Evolutionary conservation across 2,329 filamentous ascomycete genomes (phyloP).

Genomic region (Sporothrix humicola): DNA sequence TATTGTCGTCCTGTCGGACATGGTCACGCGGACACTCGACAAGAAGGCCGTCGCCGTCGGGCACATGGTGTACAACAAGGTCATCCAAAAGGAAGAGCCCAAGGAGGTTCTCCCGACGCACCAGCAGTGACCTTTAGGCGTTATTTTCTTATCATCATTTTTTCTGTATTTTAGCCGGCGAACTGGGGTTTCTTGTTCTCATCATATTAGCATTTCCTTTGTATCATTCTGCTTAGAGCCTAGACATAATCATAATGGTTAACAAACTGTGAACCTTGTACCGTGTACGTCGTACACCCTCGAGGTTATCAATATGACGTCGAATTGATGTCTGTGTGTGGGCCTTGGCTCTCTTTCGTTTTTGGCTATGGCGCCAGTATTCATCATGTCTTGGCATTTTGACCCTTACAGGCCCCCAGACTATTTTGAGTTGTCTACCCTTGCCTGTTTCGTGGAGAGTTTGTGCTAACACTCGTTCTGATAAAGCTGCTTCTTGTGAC

Average conservation of each 20-base stretch:
- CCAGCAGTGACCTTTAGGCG: no score
- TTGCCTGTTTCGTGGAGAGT: neutral
- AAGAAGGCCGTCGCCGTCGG: conserved; percentile 61
- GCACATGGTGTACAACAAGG: conserved; percentile 57
- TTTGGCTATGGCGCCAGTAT: no score
- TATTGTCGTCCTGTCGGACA: conserved; percentile 60
- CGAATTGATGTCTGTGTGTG: no score
- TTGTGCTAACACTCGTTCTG: neutral
- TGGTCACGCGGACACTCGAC: conserved; percentile 63
- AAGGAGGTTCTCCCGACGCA: conserved; percentile 16
- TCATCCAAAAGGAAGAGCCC: conserved; percentile 14
- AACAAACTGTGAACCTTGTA: neutral
- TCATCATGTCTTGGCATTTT: neutral
- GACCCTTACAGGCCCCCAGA: neutral
- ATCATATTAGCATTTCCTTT: no score
- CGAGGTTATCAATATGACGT: no score
- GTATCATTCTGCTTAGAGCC: no score
- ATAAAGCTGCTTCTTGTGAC: neutral
- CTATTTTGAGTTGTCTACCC: neutral
- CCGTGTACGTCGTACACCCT: no score
- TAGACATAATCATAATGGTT: neutral
- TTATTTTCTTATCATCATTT: no score
- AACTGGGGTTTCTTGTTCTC: neutral
- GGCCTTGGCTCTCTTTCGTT: no score
- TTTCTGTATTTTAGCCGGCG: conserved; percentile 18